Evolutionary conservation across 495 filamentous ascomycete genomes (phyloP).

Genomic region (Neurospora discreta): DNA sequence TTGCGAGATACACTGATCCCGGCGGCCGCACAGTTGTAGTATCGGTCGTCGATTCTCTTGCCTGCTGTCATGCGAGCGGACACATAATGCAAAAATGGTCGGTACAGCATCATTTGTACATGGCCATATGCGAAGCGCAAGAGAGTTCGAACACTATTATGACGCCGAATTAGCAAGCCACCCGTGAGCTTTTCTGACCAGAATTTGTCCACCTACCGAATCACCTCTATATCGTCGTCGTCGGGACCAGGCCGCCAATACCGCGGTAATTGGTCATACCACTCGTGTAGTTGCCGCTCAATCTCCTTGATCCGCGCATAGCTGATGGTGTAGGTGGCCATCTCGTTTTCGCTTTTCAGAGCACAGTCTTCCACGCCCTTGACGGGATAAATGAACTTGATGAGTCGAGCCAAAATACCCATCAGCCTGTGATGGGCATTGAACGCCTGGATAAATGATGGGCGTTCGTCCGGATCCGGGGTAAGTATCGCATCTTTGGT

Average conservation of each 20-base stretch:
- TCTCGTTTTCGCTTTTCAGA: conserved; percentile 24
- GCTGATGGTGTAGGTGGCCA: conserved; percentile 65
- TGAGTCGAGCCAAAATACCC: conserved; percentile 69
- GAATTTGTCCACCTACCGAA: conserved; percentile 48
- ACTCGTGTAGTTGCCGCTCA: conserved; percentile 71
- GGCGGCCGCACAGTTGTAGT: conserved; percentile 85
- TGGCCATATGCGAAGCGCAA: conserved; percentile 82
- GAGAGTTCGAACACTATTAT: conserved; percentile 65
- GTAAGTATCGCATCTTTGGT: conserved; percentile 61
- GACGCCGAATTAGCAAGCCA: not conserved
- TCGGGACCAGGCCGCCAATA: conserved; percentile 61
- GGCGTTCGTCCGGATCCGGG: conserved; percentile 56
- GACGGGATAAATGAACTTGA: conserved; percentile 81
- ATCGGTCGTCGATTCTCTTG: conserved; percentile 68
- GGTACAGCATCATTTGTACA: conserved; percentile 89
- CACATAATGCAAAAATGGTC: conserved; percentile 91
- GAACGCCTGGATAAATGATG: conserved; percentile 66
- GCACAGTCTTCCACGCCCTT: conserved; percentile 57
- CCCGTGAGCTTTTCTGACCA: not conserved
- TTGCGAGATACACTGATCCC: conserved; percentile 87
- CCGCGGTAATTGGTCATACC: conserved; percentile 70
- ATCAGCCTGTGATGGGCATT: conserved; percentile 79
- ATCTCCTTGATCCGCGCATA: conserved; percentile 85
- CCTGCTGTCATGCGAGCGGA: conserved; percentile 53
- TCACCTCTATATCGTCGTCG: conserved; percentile 55